Evolutionary conservation across 345 rosid species (phyloP).

Genomic region (Brassica cretica): DNA sequence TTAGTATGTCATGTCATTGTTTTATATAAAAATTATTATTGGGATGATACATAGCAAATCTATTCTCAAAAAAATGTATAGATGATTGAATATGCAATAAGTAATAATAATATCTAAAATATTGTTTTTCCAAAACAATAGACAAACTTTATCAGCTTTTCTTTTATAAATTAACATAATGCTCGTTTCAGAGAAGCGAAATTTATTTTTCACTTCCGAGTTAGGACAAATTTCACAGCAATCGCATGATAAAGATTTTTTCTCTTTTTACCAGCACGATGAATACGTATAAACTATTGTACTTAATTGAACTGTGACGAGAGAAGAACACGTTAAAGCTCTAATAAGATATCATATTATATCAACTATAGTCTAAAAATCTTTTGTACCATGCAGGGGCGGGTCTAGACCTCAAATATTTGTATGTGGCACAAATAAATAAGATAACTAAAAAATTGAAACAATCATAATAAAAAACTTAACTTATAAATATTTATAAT

Average conservation of each 20-base stretch:
- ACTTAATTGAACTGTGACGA: background rate
- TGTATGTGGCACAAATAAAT: no score
- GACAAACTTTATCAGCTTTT: background rate
- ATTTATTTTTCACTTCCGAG: background rate
- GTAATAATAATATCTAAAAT: no score
- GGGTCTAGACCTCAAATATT: no score
- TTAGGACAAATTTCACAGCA: background rate
- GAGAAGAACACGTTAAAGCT: background rate
- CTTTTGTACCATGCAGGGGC: no score
- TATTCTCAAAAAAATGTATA: no score
- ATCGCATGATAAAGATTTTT: background rate
- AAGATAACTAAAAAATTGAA: no score
- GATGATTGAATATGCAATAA: no score
- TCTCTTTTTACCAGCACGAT: background rate
- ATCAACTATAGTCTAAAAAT: background rate
- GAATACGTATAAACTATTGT: background rate
- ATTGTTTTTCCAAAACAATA: background rate
- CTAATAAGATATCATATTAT: background rate
- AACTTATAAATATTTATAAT: no score
- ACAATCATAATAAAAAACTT: no score
- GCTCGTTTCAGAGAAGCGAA: background rate
- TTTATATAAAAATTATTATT: no score
- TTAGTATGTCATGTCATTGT: no score
- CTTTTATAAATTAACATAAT: background rate
- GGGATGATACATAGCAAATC: no score